Evolutionary conservation across 2,329 filamentous ascomycete species (phyloP), one percentile per base, ranked within the genome.

Genomic region (Hypoxylon sp.): DNA sequence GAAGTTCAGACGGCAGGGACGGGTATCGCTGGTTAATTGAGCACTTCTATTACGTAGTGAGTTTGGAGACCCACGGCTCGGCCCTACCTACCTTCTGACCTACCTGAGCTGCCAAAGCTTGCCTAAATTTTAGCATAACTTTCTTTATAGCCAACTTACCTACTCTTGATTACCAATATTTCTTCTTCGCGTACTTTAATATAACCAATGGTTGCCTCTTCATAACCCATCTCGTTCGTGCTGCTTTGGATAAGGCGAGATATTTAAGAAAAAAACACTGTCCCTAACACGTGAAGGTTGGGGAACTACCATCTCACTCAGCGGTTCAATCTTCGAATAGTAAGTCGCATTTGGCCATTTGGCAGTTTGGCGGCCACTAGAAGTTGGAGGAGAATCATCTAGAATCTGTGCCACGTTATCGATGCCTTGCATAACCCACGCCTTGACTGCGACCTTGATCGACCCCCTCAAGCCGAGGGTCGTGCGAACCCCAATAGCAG

Each of bases 301-400:
- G 17, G 33, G 53, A 46, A 59, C 48, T 19, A 39, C 33, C 52
- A 37, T 42, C 52, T 50, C 22, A 22, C 29, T 53, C 17, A 35
- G 6, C 24, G 6, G 8, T 19, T 39, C 22, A 29, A 13, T 19
- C 50, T 56, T 64, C 62, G 46, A 61, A 61, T 47, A 39, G 26
- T 48, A 60, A 53, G 29, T 24, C 35, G 19, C 56, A 14, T 68
- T 65, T 56, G 46, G 24, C 24, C 56, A 14, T 68, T 65, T 56
- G 46, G 24, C 24, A 54, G 29, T 17, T 14, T 44, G 46, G 22
- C 35, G 31, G 53, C 33, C 42, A 46, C 39, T 33, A 22, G 42
- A 14, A 61, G 22, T 46, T 37, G 17, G 22, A 42, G 9, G 10
- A 22, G 35, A 52, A 62, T 10, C 11, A 8, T 24, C 29, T 52